phyloP scores from a whole-genome alignment of 176 grass and related monocot genomes.

The Lolium multiflorum region DNA sequence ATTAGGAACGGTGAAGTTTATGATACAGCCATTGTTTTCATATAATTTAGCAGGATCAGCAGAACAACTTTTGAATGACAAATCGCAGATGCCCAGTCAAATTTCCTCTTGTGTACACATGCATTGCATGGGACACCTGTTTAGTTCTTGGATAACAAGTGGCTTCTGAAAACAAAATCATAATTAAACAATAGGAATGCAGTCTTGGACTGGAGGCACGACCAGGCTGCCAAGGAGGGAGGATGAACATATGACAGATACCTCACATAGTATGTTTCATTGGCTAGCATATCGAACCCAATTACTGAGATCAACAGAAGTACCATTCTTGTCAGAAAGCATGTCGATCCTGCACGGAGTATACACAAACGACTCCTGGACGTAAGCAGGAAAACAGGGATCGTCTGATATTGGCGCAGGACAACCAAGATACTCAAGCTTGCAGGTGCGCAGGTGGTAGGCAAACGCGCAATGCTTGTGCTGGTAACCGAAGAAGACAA shows the following conservation, averaged over 20 bases:
- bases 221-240: not conserved
- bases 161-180: not conserved
- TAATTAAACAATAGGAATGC: not conserved
- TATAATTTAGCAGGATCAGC: not conserved
- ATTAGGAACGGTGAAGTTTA: too few species aligned
- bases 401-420: not conserved
- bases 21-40: too few species aligned
- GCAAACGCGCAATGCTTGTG: not conserved
- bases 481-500: not conserved
- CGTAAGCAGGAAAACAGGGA: not conserved
- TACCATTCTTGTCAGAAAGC: constrained; percentile 7
- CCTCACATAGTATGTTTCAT: not conserved
- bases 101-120: not conserved
- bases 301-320: not conserved
- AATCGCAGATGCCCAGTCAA: not conserved
- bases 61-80: not conserved
- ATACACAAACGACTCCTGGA: not conserved
- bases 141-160: not conserved
- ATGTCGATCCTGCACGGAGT: not conserved
- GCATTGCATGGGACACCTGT: not conserved
- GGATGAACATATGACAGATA: not conserved
- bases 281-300: not conserved
- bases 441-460: not conserved
- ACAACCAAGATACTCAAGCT: constrained; percentile 3
- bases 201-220: not conserved